Percentiles rank a stretch among this genome's conserved stretches.
Conservation (phyloP, 2,329 filamentous ascomycete species). For the Blastomyces parvus region DNA sequence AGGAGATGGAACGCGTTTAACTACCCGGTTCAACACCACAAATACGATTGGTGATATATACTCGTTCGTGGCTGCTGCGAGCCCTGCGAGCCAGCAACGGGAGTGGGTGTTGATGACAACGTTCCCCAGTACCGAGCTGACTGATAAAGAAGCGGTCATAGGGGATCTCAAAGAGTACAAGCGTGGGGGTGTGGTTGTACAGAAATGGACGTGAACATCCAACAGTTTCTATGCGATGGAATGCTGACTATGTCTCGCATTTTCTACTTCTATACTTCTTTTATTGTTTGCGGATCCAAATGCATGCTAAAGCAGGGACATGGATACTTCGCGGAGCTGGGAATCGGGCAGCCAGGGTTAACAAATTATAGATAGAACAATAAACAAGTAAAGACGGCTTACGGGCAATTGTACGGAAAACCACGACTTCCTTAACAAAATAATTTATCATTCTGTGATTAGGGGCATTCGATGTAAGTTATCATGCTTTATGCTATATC, state of each 20-base stretch:
- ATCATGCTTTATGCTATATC: background rate
- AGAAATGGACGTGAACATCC: conserved; percentile 34
- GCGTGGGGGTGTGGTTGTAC: conserved; percentile 42
- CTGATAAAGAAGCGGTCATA: conserved; percentile 41
- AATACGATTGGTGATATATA: conserved; percentile 58
- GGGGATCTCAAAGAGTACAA: conserved; percentile 43
- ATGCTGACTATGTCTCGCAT: background rate
- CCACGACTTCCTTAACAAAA: background rate
- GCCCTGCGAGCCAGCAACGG: conserved; percentile 40
- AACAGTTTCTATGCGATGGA: background rate
- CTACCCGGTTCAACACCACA: conserved; percentile 54
- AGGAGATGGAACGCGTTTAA: conserved; percentile 52
- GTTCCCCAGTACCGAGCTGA: conserved; percentile 54
- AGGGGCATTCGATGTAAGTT: background rate
- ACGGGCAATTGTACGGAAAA: background rate
- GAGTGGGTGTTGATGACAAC: conserved; percentile 56
- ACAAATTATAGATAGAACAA: background rate
- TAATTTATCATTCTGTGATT: background rate
- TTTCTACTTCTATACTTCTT: background rate
- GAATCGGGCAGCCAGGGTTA: background rate
- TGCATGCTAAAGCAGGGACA: background rate
- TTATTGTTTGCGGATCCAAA: background rate
- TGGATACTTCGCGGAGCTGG: background rate
- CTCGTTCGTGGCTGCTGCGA: conserved; percentile 48
- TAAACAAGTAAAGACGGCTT: background rate